A percentile compares a stretch with the other conserved stretches of the same genome.
These are phyloP conservation scores for Leptographium radiaticola DNA, from an alignment of 2,329 filamentous ascomycete genomes.

Conservation along the genomic window DNA sequence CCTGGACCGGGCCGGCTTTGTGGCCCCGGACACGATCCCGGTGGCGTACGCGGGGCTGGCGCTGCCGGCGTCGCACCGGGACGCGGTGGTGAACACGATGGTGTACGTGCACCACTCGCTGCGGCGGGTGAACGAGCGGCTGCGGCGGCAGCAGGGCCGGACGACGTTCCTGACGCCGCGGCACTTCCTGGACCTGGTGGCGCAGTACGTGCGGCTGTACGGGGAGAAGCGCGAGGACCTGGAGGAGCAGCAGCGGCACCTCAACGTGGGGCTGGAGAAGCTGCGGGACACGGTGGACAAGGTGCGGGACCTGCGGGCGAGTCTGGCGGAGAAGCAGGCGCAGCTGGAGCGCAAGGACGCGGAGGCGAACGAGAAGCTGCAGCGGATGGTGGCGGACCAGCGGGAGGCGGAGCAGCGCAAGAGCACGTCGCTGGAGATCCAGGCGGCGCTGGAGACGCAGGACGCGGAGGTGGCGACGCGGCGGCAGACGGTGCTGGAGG, in stretches of 20 bases:
- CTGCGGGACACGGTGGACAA: constrained; percentile 94
- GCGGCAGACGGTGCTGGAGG: constrained; percentile 70
- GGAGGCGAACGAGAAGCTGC: constrained; percentile 93
- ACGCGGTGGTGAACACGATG: constrained; percentile 94
- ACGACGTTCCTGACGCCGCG: constrained; percentile 88
- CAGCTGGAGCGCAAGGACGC: constrained; percentile 88
- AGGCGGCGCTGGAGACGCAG: constrained; percentile 75
- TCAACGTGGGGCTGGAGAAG: constrained; percentile 97
- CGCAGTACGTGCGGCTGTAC: constrained; percentile 93
- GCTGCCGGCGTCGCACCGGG: constrained; percentile 78
- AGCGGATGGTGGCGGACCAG: constrained; percentile 94
- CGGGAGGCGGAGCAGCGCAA: constrained; percentile 88
- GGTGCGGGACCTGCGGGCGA: constrained; percentile 80
- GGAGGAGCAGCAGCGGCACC: constrained; percentile 94
- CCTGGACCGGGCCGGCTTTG: constrained; percentile 75
- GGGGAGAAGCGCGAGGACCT: constrained; percentile 97
- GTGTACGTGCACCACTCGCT: constrained; percentile 97
- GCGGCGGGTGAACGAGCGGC: constrained; percentile 73
- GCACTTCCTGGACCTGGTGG: constrained; percentile 95
- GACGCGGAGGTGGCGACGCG: constrained; percentile 76
- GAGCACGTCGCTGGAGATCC: constrained; percentile 75
- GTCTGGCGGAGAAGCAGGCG: constrained; percentile 85
- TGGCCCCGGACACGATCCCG: constrained; percentile 79
- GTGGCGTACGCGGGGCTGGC: constrained; percentile 79
- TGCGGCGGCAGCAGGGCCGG: constrained; percentile 85